These are phyloP conservation scores for Mortierella sp. DNA, from an alignment of 371 early-diverging fungal species.

Conservation along the genomic window DNA sequence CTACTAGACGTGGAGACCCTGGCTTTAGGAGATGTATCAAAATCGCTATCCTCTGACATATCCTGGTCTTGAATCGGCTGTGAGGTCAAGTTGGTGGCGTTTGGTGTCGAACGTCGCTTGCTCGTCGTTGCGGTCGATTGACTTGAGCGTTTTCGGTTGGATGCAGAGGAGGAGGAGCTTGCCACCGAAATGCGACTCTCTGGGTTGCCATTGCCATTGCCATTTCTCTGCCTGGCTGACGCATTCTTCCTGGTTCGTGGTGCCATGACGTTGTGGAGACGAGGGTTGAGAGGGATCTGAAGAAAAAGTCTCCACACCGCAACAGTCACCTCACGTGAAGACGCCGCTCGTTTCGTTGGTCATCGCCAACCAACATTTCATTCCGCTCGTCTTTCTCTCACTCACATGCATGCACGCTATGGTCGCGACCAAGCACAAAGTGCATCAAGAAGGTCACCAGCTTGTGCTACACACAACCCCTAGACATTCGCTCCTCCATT, in stretches of 20 bases:
- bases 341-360: no score
- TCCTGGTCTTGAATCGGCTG: background rate
- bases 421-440: no score
- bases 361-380: no score
- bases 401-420: no score
- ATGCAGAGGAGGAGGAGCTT: background rate
- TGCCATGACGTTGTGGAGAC: slow-evolving; percentile 13
- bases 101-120: slow-evolving; percentile 23
- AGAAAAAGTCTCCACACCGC: background rate
- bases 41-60: slow-evolving; percentile 26
- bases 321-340: no score
- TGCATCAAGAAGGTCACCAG: no score
- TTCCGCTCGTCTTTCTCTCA: no score
- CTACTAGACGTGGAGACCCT: no score
- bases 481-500: no score
- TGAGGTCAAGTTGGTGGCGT: slow-evolving; percentile 36
- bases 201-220: background rate
- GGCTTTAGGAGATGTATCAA: slow-evolving; percentile 7
- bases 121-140: background rate
- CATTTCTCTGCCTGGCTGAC: slow-evolving; percentile 1
- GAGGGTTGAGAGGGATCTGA: background rate
- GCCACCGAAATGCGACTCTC: background rate
- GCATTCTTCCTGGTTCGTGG: slow-evolving; percentile 22
- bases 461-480: no score
- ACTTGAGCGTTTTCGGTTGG: slow-evolving; percentile 5